phyloP scores from a whole-genome alignment of 805 yeast genomes.

The Isabelozyma rhagii region DNA sequence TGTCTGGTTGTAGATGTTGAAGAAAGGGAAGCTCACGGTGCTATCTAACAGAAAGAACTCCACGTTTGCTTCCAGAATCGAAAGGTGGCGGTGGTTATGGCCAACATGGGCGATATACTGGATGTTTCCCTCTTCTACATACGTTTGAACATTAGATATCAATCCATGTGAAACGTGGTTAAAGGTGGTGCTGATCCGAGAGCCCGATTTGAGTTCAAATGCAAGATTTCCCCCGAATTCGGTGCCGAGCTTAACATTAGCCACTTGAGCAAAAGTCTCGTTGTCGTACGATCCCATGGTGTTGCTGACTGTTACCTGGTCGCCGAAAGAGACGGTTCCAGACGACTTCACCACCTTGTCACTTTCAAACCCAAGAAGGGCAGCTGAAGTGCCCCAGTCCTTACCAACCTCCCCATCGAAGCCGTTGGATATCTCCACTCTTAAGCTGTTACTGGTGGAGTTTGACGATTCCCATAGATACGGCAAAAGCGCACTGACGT shows the following conservation, averaged over 20 bases:
- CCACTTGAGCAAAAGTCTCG: slow-evolving; percentile 26
- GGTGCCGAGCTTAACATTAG: slow-evolving; percentile 32
- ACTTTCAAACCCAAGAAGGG: slow-evolving; percentile 47
- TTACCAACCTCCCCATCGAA: slow-evolving; percentile 14
- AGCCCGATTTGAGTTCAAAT: slow-evolving; percentile 37
- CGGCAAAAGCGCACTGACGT: slow-evolving; percentile 63
- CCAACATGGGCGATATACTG: slow-evolving; percentile 31
- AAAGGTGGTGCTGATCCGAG: slow-evolving; percentile 25
- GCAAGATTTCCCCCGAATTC: slow-evolving; percentile 30
- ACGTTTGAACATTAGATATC: slow-evolving; percentile 36
- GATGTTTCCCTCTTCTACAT: slow-evolving; percentile 35
- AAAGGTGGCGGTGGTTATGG: slow-evolving; percentile 13
- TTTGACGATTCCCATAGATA: slow-evolving; percentile 43
- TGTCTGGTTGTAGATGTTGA: neutral
- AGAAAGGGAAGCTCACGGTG: slow-evolving; percentile 27
- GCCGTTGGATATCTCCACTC: slow-evolving; percentile 19
- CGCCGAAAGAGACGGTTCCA: slow-evolving; percentile 29
- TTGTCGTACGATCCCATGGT: slow-evolving; percentile 6
- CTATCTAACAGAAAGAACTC: slow-evolving; percentile 13
- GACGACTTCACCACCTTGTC: slow-evolving; percentile 24
- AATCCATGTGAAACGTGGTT: slow-evolving; percentile 26
- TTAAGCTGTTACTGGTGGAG: slow-evolving; percentile 40
- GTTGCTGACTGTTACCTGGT: slow-evolving; percentile 19
- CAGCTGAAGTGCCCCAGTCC: slow-evolving; percentile 55
- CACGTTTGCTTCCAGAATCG: slow-evolving; percentile 9